Conservation (phyloP, 148 eudicot genomes). For the Rhododendron henanense region DNA sequence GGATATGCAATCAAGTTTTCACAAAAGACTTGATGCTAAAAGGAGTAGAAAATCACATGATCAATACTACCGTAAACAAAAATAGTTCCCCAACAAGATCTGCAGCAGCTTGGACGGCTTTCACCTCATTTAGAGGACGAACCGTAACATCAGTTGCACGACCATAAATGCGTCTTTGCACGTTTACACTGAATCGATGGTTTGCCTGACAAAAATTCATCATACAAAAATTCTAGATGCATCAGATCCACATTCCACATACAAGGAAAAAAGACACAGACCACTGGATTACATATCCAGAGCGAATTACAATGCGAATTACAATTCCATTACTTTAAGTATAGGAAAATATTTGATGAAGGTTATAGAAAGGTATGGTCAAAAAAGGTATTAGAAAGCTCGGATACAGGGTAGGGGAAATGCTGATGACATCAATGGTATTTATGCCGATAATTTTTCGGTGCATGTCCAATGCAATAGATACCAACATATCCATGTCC, state of each 20-base stretch:
- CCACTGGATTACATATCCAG: background rate
- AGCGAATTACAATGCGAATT: background rate
- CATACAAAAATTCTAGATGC: background rate
- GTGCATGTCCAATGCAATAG: background rate
- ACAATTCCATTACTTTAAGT: background rate
- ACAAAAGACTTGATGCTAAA: background rate
- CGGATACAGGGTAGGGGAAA: background rate
- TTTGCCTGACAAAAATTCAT: slow-evolving; percentile 43
- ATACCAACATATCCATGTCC: background rate
- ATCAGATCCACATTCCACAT: slow-evolving; percentile 5
- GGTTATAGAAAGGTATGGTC: background rate
- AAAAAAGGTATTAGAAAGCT: background rate
- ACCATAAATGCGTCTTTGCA: slow-evolving; percentile 83
- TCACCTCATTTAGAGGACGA: slow-evolving; percentile 83
- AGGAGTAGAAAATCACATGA: background rate
- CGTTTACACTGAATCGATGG: slow-evolving; percentile 65
- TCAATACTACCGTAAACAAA: slow-evolving; percentile 57
- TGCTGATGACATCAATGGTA: background rate
- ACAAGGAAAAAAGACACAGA: background rate
- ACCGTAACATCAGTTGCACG: slow-evolving; percentile 84
- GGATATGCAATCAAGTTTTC: background rate
- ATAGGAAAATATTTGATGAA: background rate
- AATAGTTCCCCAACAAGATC: slow-evolving; percentile 89
- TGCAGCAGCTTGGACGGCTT: slow-evolving; percentile 89
- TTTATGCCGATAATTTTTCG: background rate